A percentile compares a stretch with the other conserved stretches of the same genome.
Evolutionary conservation across 2,329 filamentous ascomycete genomes (phyloP).

Genomic region (Exutisphaerella laricina): DNA sequence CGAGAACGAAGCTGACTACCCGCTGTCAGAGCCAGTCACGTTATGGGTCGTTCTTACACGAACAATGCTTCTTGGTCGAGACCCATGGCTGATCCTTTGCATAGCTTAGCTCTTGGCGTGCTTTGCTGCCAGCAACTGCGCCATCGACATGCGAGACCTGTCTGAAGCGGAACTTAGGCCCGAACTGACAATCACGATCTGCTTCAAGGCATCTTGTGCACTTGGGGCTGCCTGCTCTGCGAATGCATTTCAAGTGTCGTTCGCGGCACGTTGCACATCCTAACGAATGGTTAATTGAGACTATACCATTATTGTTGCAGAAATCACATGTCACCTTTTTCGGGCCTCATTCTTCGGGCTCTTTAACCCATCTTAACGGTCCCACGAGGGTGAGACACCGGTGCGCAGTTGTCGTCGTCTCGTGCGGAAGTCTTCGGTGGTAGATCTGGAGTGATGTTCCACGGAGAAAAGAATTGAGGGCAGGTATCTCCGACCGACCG

Average conservation of each 20-base stretch:
- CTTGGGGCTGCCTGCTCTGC: conserved; percentile 11
- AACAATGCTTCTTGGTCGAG: conserved; percentile 15
- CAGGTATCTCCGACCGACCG: too few relatives aligned
- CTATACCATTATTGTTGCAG: too few relatives aligned
- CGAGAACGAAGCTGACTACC: conserved; percentile 18
- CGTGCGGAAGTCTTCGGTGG: too few relatives aligned
- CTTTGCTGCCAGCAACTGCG: conserved; percentile 3
- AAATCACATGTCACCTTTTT: too few relatives aligned
- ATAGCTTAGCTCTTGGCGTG: conserved; percentile 14
- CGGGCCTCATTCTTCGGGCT: conserved; percentile 19
- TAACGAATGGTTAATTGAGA: too few relatives aligned
- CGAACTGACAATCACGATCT: conserved; percentile 18
- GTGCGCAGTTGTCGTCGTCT: too few relatives aligned
- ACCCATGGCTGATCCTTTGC: conserved; percentile 20
- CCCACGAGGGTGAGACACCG: conserved; percentile 5
- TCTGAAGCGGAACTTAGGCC: conserved; percentile 21
- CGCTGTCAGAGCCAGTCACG: neutral
- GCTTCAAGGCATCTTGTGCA: conserved; percentile 22
- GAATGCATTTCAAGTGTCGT: conserved; percentile 23
- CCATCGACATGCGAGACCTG: conserved; percentile 19
- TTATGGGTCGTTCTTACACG: neutral
- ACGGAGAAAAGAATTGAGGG: too few relatives aligned
- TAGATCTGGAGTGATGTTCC: too few relatives aligned
- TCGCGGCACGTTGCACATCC: conserved; percentile 23
- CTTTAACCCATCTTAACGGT: conserved; percentile 5